Evolutionary conservation across 257 asterid genomes (phyloP).

Genomic region (Plantago major): DNA sequence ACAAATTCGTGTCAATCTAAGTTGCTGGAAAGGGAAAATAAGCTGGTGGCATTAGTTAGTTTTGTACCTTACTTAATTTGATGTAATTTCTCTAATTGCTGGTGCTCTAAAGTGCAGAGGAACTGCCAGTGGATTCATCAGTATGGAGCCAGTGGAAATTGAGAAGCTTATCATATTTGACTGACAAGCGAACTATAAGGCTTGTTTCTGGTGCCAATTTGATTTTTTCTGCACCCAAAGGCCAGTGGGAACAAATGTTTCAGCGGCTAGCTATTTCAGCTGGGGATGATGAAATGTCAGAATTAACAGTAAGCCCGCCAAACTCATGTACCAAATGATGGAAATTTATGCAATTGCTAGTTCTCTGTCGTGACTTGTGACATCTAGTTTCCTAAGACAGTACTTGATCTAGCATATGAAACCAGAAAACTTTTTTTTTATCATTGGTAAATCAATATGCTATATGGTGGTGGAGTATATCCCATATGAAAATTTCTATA

Average conservation of each 20-base stretch:
- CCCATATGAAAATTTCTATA: neutral
- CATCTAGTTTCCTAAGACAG: too few relatives aligned
- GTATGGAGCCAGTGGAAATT: constrained; percentile 61
- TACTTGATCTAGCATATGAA: neutral
- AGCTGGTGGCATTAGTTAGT: neutral
- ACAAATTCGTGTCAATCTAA: neutral
- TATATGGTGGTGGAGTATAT: too few relatives aligned
- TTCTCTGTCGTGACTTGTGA: too few relatives aligned
- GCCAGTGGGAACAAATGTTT: constrained; percentile 60
- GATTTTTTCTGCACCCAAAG: constrained; percentile 55
- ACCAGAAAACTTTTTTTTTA: neutral
- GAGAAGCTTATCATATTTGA: constrained; percentile 63
- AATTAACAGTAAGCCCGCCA: constrained; percentile 50
- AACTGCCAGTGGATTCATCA: constrained; percentile 36
- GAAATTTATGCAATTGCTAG: neutral
- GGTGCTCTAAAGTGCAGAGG: constrained; percentile 43
- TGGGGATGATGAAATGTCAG: constrained; percentile 33
- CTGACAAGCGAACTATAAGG: constrained; percentile 68
- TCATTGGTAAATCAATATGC: too few relatives aligned
- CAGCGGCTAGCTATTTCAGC: constrained; percentile 39
- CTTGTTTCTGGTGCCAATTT: constrained; percentile 73
- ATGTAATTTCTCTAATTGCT: constrained; percentile 5
- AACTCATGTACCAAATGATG: constrained; percentile 7
- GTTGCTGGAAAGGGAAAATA: neutral
- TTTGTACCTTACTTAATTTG: neutral